Evolutionary conservation across 208 protist genomes (phyloP).

Genomic region (Trypanosoma conorhini): DNA sequence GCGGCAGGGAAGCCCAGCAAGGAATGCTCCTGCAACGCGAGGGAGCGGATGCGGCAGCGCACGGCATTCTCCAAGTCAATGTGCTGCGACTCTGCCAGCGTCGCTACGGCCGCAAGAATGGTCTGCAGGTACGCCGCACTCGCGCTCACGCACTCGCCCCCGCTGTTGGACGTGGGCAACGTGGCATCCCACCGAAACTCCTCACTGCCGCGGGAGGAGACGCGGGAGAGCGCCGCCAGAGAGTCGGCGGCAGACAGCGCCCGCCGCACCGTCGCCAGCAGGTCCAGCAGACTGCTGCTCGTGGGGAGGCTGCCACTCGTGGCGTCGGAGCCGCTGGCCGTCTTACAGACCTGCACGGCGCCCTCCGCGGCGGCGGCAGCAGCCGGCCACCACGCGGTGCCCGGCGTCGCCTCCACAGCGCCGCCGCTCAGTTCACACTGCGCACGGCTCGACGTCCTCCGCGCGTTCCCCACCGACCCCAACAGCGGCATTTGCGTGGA

Average conservation of each 20-base stretch:
- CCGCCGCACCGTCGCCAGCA: neutral
- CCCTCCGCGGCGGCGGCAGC: too few species aligned
- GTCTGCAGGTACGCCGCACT: slow-evolving; percentile 17
- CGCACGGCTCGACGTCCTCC: too few species aligned
- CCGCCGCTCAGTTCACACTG: too few species aligned
- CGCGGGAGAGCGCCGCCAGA: neutral
- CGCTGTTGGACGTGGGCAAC: neutral
- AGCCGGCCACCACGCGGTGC: too few species aligned
- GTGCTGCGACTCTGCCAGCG: slow-evolving; percentile 22
- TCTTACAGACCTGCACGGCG: too few species aligned
- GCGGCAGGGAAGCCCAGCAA: neutral
- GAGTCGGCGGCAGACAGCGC: neutral
- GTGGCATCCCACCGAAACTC: neutral
- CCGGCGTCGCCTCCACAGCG: too few species aligned
- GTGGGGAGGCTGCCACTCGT: too few species aligned
- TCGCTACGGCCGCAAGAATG: slow-evolving; percentile 21
- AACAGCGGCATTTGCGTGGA: too few species aligned
- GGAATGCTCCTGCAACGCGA: slow-evolving; percentile 15
- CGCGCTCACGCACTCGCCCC: neutral
- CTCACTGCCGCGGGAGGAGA: neutral
- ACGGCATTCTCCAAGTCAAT: slow-evolving; percentile 30
- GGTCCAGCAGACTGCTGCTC: neutral
- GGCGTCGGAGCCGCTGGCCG: too few species aligned
- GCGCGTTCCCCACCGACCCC: too few species aligned
- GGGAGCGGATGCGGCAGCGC: slow-evolving; percentile 17